Conservation (phyloP, 2,329 filamentous ascomycete species). For the Ambrosiella beaveri region DNA sequence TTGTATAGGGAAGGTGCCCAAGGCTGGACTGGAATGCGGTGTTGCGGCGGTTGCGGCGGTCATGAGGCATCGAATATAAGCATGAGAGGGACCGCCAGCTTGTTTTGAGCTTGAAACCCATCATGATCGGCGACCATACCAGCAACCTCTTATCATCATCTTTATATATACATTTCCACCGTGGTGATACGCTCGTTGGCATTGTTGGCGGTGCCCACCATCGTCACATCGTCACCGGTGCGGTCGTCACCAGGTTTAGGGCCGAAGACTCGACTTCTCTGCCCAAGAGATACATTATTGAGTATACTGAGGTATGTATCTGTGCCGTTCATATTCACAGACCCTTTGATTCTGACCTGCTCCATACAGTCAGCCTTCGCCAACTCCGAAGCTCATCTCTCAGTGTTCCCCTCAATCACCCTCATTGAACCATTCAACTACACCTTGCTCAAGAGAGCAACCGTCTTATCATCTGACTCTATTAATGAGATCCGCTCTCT, state of each 20-base stretch:
- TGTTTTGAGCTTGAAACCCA: too few relatives aligned
- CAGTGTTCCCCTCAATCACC: not conserved
- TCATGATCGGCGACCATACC: too few relatives aligned
- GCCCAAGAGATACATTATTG: not conserved
- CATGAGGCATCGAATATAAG: too few relatives aligned
- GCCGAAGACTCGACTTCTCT: too few relatives aligned
- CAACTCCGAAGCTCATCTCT: not conserved
- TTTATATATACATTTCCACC: not conserved
- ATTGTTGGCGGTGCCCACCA: not conserved
- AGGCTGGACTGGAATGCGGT: too few relatives aligned
- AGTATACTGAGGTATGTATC: not conserved
- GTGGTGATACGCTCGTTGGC: not conserved
- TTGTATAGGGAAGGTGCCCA: too few relatives aligned
- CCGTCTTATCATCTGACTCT: conserved; percentile 20
- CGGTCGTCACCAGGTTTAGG: not conserved
- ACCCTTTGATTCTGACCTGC: too few relatives aligned
- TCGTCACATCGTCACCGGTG: not conserved
- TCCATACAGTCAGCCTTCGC: not conserved
- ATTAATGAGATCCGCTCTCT: conserved; percentile 20
- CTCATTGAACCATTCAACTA: conserved; percentile 11
- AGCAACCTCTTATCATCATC: not conserved
- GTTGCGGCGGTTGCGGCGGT: too few relatives aligned
- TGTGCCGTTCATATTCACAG: not conserved
- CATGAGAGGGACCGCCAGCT: too few relatives aligned
- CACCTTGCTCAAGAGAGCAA: conserved; percentile 22